Base-by-base conservation (phyloP, 2,329 filamentous ascomycete species). In the Aureobasidium sp. region DNA sequence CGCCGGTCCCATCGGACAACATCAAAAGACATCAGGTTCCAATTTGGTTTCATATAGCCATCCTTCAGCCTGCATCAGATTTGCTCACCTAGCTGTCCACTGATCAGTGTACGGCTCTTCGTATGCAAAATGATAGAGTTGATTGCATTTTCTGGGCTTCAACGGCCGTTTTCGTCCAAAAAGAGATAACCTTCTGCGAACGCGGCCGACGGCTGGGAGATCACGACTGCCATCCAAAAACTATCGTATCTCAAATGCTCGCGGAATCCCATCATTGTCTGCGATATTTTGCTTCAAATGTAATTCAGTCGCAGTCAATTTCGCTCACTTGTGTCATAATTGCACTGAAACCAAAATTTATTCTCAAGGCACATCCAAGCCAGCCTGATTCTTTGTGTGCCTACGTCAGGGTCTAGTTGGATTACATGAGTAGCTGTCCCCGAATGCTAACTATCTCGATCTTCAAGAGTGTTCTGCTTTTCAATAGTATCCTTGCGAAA, bases 1-100 rank as follows among this genome's bases (percentile, higher is more conserved):
- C 39, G n/a, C 56, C 56, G 56, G 44, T n/a, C 17, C 27, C n/a
- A 48, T 59, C 29, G 55, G 39, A 47, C 48, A 62, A 53, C 41
- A 62, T 45, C 59, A 56, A 62, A 45, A 53, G 56, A 31, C 55
- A 37, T 20, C 22, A 31, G 53, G n/a, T 36, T 6, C 15, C n/a
- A 25, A 44, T n/a, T 17, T 17, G 3, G n/a, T 22, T n/a, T 11
- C 41, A 45, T 15, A 57, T 45, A 27, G 17, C 15, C 41, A 45
- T 45, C 41, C 27, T 34, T 36, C 41, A 34, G 8, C 20, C 37
- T 45, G 29, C 29, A 36, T n/a, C 20, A 9, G 25, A 47, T n/a
- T 11, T 39, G 22, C n/a, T n/a, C 8, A 4, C 3, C 15, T 31
- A 20, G n/a, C 7, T 58, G 5, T 37, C 27, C 15, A 14, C 42